Evolutionary conservation across 2,329 filamentous ascomycete genomes (phyloP).

Genomic region (Blastomyces percursus): DNA sequence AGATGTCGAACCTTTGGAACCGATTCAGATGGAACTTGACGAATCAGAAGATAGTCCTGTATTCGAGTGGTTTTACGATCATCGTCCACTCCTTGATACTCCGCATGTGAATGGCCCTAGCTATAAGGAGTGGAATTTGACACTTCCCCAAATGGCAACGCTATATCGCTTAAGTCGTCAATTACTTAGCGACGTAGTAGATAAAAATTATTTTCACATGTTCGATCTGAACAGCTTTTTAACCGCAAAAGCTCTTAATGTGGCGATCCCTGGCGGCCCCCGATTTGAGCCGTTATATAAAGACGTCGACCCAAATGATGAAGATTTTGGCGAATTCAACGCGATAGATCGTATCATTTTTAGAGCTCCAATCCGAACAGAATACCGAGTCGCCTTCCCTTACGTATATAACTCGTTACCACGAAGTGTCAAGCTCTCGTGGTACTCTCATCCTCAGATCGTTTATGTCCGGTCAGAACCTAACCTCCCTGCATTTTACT

Average conservation of each 20-base stretch:
- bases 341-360: conserved; percentile 99
- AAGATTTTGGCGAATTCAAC: conserved; percentile 99
- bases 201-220: conserved; percentile 96
- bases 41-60: conserved; percentile 86
- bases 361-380: conserved; percentile 83
- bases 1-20: conserved; percentile 92
- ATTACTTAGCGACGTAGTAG: conserved; percentile 79
- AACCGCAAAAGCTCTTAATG: conserved; percentile 92
- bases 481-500: conserved; percentile 89
- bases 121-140: conserved; percentile 92
- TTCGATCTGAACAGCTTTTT: conserved; percentile 93
- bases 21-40: conserved; percentile 96
- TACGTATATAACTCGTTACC: conserved; percentile 95
- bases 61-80: conserved; percentile 96
- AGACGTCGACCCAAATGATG: conserved; percentile 95
- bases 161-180: conserved; percentile 86
- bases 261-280: conserved; percentile 93
- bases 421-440: conserved; percentile 81
- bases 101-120: conserved; percentile 91
- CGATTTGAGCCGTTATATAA: conserved; percentile 97
- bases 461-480: conserved; percentile 82
- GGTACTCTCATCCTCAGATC: conserved; percentile 87
- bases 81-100: conserved; percentile 80
- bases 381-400: conserved; percentile 89
- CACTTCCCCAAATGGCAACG: conserved; percentile 89